Evolutionary conservation across 805 yeast genomes (phyloP).

Genomic region (Candida stauntonica): DNA sequence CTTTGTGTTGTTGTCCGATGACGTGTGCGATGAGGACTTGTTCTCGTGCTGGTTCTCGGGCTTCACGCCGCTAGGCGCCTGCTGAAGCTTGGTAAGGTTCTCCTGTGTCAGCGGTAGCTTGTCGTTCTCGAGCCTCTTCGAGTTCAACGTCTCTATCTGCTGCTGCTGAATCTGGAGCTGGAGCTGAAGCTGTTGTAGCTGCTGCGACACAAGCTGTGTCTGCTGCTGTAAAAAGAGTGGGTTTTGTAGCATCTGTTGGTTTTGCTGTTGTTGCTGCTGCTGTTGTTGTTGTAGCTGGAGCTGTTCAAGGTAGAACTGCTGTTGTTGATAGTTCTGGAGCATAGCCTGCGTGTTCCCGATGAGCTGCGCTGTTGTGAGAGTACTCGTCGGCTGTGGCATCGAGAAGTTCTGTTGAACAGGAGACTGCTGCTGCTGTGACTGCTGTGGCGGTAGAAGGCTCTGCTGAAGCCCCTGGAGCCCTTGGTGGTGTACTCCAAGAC

Average conservation of each 20-base stretch:
- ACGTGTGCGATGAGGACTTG: conserved; percentile 9
- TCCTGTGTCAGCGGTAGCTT: conserved; percentile 24
- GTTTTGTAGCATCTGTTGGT: conserved; percentile 17
- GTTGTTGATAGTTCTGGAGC: conserved; percentile 21
- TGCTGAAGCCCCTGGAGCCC: no score
- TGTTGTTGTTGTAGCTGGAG: conserved; percentile 21
- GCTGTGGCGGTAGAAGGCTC: background rate
- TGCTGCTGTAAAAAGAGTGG: conserved; percentile 25
- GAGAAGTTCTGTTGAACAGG: conserved; percentile 1
- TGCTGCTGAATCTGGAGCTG: conserved; percentile 29
- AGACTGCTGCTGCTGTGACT: conserved; percentile 2
- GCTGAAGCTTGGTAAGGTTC: conserved; percentile 21
- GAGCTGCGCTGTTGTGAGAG: conserved; percentile 5
- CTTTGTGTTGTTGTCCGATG: conserved; percentile 11
- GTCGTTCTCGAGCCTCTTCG: conserved; percentile 13
- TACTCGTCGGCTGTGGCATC: background rate
- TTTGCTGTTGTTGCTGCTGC: conserved; percentile 18
- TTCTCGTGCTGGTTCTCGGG: background rate
- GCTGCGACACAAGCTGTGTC: conserved; percentile 24
- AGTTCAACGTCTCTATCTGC: conserved; percentile 27
- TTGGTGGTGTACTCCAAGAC: background rate
- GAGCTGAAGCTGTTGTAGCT: conserved; percentile 24
- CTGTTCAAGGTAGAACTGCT: conserved; percentile 20
- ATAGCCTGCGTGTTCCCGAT: conserved; percentile 14
- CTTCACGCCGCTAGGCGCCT: conserved; percentile 6